Percentiles rank a stretch among this genome's conserved stretches.
phyloP scores from a whole-genome alignment of 1,139 yeast species.

The Hansenula sp. region DNA sequence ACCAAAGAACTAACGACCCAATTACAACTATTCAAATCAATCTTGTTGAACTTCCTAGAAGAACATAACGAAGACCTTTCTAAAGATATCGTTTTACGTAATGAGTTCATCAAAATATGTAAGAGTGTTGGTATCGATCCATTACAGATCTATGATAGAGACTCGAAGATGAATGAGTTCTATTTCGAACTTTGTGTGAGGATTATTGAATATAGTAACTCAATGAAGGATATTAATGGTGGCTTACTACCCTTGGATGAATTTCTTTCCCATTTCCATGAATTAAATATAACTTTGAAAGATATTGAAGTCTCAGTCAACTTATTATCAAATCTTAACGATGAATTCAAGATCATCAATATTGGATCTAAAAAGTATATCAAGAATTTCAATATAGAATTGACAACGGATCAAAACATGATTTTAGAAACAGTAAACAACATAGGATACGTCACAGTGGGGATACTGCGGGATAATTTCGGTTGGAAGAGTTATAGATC shows the following conservation, averaged over 20 bases:
- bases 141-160: constrained; percentile 14
- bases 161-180: constrained; percentile 18
- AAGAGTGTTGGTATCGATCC: constrained; percentile 21
- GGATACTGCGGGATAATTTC: constrained; percentile 47
- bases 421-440: constrained; percentile 51
- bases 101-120: constrained; percentile 17
- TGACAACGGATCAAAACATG: constrained; percentile 41
- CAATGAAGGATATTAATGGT: constrained; percentile 17
- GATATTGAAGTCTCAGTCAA: constrained; percentile 16
- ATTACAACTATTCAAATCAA: constrained; percentile 18
- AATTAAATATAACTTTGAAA: constrained; percentile 12
- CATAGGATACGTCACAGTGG: constrained; percentile 46
- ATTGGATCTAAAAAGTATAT: constrained; percentile 29
- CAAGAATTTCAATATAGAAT: constrained; percentile 28
- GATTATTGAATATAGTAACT: constrained; percentile 17
- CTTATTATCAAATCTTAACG: constrained; percentile 22
- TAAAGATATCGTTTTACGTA: constrained; percentile 10
- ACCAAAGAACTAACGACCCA: constrained; percentile 17
- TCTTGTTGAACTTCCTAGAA: constrained; percentile 17
- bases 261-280: constrained; percentile 9
- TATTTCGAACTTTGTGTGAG: constrained; percentile 18
- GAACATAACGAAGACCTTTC: constrained; percentile 17
- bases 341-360: constrained; percentile 28
- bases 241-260: constrained; percentile 18
- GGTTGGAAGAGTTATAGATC: constrained; percentile 52